Percentiles rank a stretch among this genome's conserved stretches.
phyloP scores from a whole-genome alignment of 2,329 filamentous ascomycete species.

The Fonsecaea monophora region DNA sequence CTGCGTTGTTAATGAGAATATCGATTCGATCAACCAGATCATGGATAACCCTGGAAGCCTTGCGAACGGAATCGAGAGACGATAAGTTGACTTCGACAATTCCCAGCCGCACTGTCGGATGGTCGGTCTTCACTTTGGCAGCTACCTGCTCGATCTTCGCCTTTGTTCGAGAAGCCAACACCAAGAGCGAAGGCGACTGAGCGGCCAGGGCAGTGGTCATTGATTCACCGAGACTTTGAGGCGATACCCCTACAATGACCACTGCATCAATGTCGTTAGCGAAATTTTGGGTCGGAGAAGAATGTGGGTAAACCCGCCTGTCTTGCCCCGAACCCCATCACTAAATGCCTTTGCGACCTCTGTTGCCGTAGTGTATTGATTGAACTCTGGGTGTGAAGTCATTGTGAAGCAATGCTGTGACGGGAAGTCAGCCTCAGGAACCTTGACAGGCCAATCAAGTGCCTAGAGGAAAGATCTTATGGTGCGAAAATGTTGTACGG shows the following conservation, averaged over 20 bases:
- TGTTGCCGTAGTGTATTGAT: constrained; percentile 27
- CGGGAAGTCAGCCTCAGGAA: background rate
- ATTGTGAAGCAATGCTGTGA: constrained; percentile 15
- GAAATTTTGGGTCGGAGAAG: background rate
- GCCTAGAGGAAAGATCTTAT: background rate
- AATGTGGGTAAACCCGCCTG: constrained; percentile 22
- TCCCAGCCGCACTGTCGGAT: constrained; percentile 40
- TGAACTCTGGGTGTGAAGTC: constrained; percentile 27
- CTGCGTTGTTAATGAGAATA: constrained; percentile 56
- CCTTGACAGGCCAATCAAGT: background rate
- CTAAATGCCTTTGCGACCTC: constrained; percentile 39
- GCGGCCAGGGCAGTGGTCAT: constrained; percentile 48
- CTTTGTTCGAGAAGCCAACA: constrained; percentile 50
- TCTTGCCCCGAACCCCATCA: constrained; percentile 40
- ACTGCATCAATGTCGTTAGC: constrained; percentile 37
- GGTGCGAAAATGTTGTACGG: background rate
- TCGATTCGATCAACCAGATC: constrained; percentile 46
- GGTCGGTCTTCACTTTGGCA: constrained; percentile 35
- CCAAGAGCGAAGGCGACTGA: constrained; percentile 46
- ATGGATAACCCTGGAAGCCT: constrained; percentile 45
- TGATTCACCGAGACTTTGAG: constrained; percentile 48
- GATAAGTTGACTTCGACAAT: constrained; percentile 47
- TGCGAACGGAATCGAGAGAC: constrained; percentile 44
- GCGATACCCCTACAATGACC: constrained; percentile 52
- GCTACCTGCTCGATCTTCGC: constrained; percentile 46